These are phyloP conservation scores for Nakataea oryzae DNA, from an alignment of 2,329 filamentous ascomycete genomes.

Conservation along the genomic window DNA sequence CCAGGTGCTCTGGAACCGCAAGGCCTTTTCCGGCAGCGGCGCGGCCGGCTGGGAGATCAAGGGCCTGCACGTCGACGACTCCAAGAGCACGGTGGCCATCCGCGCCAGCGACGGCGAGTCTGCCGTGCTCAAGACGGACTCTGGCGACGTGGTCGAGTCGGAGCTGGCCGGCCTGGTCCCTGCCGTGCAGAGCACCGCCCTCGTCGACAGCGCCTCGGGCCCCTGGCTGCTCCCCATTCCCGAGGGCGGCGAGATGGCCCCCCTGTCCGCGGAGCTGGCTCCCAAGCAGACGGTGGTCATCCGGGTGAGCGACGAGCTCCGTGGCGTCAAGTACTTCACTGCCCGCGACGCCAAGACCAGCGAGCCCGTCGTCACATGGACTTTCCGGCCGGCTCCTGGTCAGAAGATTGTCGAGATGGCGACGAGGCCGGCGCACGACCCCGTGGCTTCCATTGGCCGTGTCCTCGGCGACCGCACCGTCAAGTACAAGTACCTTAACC, in stretches of 20 bases:
- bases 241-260: constrained; percentile 34
- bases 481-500: constrained; percentile 93
- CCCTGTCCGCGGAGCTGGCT: constrained; percentile 31
- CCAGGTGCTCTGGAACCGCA: constrained; percentile 63
- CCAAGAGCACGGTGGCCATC: constrained; percentile 43
- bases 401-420: constrained; percentile 61
- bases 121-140: constrained; percentile 41
- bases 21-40: constrained; percentile 46
- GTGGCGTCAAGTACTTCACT: constrained; percentile 41
- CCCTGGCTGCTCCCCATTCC: constrained; percentile 45
- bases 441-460: constrained; percentile 87
- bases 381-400: constrained; percentile 54
- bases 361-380: constrained; percentile 42
- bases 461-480: constrained; percentile 89
- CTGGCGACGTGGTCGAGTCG: constrained; percentile 37
- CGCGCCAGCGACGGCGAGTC: constrained; percentile 52
- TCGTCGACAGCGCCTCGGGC: constrained; percentile 41
- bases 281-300: constrained; percentile 46
- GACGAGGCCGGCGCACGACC: constrained; percentile 64
- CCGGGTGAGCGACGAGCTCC: constrained; percentile 35
- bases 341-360: neutral
- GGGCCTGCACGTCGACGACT: constrained; percentile 53
- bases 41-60: constrained; percentile 55
- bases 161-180: neutral
- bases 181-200: constrained; percentile 30